Base-by-base conservation (phyloP, 2,329 filamentous ascomycete species). In the Nectriaceae sp. region DNA sequence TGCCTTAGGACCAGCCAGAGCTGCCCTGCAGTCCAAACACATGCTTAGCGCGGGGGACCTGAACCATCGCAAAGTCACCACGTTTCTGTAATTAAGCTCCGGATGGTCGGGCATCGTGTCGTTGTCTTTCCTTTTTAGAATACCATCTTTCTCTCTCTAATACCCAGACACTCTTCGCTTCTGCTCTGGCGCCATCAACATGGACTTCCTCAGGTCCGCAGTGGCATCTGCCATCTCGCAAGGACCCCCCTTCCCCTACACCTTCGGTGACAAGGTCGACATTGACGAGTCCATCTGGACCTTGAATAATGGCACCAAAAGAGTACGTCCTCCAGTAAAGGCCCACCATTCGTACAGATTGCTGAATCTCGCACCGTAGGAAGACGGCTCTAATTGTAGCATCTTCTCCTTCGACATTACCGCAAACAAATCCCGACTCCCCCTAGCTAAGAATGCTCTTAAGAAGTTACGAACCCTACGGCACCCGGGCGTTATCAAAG, bases 171-270 rank as follows among this genome's bases (percentile, higher is more conserved):
- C 8, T 6, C n/a, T n/a, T 18, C 16, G 33, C 8, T 22, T 40
- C 35, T 36, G 5, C 19, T 26, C 21, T 39, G 38, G 4, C 8
- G 31, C 16, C 18, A 13, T 15, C 19, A 36, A 35, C 21, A 99
- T 99, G 94, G 92, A 99, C 70, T 97, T 97, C 66, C 82, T 99
- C 66, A 97, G 97, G 74, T 97, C 92, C 53, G 94, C 94, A 44
- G 91, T 97, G 67, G 93, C 92, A 39, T 97, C 94, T 53, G 93
- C 92, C 60, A 97, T 99, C 64, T 90, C 94, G 39, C 94, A 96
- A 70, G 92, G 93, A 2, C 91, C 92, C 44, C 87, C 92, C 5
- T 96, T 97, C 66, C 91, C 91, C 4, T 97, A 96, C 68, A 87
- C 82, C 40, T 94, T 97, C 66, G 93, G 92, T 62, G 94, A 99